Conservation (phyloP, 495 filamentous ascomycete genomes). For the Penicillium manginii region DNA sequence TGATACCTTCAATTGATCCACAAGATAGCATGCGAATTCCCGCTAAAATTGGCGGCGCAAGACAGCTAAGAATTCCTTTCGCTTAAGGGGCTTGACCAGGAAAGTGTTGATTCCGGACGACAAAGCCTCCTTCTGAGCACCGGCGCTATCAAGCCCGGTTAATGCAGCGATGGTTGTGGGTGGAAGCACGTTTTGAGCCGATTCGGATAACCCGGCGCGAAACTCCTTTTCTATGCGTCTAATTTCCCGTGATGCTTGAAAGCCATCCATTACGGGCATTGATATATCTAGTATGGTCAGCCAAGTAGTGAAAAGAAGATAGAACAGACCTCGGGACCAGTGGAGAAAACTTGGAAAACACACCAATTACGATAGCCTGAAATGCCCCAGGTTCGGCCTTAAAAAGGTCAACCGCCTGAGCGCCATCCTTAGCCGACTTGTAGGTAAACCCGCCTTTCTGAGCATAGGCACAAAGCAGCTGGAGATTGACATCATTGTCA, state of each 20-base stretch:
- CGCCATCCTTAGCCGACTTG: constrained; percentile 52
- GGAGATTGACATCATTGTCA: constrained; percentile 44
- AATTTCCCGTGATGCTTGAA: constrained; percentile 74
- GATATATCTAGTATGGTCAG: constrained; percentile 67
- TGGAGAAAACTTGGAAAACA: background rate
- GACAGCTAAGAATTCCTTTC: constrained; percentile 25
- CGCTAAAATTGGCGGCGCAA: background rate
- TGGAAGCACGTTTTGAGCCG: background rate
- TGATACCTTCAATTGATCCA: no score
- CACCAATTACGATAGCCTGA: constrained; percentile 56
- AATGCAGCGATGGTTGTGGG: constrained; percentile 37
- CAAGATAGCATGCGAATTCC: background rate
- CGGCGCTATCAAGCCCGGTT: constrained; percentile 36
- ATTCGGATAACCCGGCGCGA: constrained; percentile 1
- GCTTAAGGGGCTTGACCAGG: constrained; percentile 41
- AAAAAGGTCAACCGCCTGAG: constrained; percentile 55
- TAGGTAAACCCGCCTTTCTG: constrained; percentile 36
- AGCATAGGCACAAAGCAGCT: constrained; percentile 39
- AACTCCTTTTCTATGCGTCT: constrained; percentile 63
- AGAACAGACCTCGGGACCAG: no score
- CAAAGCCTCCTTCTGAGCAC: constrained; percentile 35
- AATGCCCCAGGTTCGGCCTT: constrained; percentile 32
- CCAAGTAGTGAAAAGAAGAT: background rate
- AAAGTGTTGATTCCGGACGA: constrained; percentile 44
- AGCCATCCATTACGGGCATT: constrained; percentile 84